Conservation (phyloP, 2,329 filamentous ascomycete genomes). For the Aspergillus awamori region DNA sequence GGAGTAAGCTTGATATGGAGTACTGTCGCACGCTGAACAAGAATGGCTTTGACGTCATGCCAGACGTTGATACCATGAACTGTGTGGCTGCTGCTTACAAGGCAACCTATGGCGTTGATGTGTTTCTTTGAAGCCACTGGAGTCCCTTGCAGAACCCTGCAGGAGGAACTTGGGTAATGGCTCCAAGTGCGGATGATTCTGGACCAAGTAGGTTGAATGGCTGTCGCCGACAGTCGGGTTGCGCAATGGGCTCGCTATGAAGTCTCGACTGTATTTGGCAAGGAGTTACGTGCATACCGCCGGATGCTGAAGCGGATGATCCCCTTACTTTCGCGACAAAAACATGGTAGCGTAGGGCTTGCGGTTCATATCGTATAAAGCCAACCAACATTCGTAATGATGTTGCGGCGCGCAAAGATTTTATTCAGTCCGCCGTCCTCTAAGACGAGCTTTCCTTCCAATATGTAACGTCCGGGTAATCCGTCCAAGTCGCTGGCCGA, state of each 20-base stretch:
- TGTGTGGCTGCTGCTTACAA: slow-evolving; percentile 31
- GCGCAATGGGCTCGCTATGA: slow-evolving; percentile 27
- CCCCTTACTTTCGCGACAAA: not conserved
- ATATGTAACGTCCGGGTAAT: slow-evolving; percentile 17
- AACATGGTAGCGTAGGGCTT: slow-evolving; percentile 20
- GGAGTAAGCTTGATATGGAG: slow-evolving; percentile 28
- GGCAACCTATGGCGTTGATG: slow-evolving; percentile 25
- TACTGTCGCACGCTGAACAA: slow-evolving; percentile 32
- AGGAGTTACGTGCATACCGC: not conserved
- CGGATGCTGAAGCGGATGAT: not conserved
- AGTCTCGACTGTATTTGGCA: slow-evolving; percentile 17
- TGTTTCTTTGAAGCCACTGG: not conserved
- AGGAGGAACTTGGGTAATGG: not conserved
- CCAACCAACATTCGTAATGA: slow-evolving; percentile 31
- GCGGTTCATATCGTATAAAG: slow-evolving; percentile 24
- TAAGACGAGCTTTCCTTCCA: slow-evolving; percentile 25
- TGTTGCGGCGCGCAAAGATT: slow-evolving; percentile 29
- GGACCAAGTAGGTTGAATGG: not conserved
- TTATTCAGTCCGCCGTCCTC: slow-evolving; percentile 22
- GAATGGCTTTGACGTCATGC: slow-evolving; percentile 32
- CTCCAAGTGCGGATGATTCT: too few species aligned
- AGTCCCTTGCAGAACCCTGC: not conserved
- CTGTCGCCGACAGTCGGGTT: not conserved
- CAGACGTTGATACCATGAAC: slow-evolving; percentile 33
- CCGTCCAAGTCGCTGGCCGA: slow-evolving; percentile 17